Evolutionary conservation across 1,284 basidiomycete species (phyloP), one percentile per base, ranked within the genome.

Genomic region (Irpex sp.): DNA sequence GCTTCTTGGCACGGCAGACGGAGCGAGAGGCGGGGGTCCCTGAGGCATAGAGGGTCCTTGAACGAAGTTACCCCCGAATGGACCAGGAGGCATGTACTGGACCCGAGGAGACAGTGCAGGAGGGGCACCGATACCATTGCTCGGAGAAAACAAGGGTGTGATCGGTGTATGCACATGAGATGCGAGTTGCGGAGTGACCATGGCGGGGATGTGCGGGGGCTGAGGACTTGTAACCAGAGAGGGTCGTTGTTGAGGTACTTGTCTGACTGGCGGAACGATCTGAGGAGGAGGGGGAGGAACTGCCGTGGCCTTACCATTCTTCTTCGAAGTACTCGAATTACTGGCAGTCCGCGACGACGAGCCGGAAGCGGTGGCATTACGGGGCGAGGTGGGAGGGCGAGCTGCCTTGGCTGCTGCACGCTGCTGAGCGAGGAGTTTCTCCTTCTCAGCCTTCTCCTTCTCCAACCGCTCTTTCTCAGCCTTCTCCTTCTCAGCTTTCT

Each of bases 381-480:
- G 81, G 54, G 82, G 82, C 59, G 81, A 83, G 0, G 81, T 76
- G 21, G 82, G 78, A 57, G 77, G 71, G 57, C 84, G 83, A 60
- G 71, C 68, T 60, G 76, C 72, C 64, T 73, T 78, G 31, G 71
- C 65, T 3, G 68, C 67, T n/a, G 67, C 63, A 37, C 68, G 71
- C 54, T 69, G 72, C 65, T 74, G 74, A 15, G 53, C 53, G 53
- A 55, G 53, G 33, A 54, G 64, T 62, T 57, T 66, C 51, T 66
- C 68, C 9, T 75, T 57, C 56, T 67, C 65, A n/a, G 58, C 61
- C 59, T 65, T 68, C 68, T 76, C 82, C 71, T 80, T 84, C 68
- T 84, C 79, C 53, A 76, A 80, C 69, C 83, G 83, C 75, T 90
- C 90, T 72, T 81, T 87, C 60, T 82, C 82, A 64, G 83, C 74